A percentile compares a stretch with the other conserved stretches of the same genome.
Conservation (phyloP, 768 basidiomycete genomes). For the Russula griseocarnosa region DNA sequence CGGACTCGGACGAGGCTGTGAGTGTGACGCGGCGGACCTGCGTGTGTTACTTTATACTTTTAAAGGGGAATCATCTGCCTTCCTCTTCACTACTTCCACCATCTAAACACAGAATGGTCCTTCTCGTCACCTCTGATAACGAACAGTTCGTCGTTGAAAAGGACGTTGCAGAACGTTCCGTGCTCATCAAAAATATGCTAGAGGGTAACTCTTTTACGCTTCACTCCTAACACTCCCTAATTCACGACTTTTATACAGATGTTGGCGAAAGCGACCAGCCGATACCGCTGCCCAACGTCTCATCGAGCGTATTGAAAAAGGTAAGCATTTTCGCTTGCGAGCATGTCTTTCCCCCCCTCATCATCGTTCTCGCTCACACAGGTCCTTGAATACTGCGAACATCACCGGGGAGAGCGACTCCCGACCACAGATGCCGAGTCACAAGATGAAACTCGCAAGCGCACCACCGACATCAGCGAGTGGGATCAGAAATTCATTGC, state of each 20-base stretch:
- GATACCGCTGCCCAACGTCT: slow-evolving; percentile 92
- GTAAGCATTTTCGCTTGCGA: slow-evolving; percentile 38
- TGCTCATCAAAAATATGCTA: slow-evolving; percentile 99
- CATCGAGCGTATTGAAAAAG: slow-evolving; percentile 90
- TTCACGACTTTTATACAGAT: slow-evolving; percentile 46
- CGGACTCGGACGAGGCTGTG: too few species aligned
- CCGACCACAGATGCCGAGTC: slow-evolving; percentile 77
- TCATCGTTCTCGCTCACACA: slow-evolving; percentile 35
- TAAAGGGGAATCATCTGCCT: background rate
- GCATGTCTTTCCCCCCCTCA: background rate
- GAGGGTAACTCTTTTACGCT: slow-evolving; percentile 56
- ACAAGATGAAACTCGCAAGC: slow-evolving; percentile 92
- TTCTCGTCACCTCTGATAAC: slow-evolving; percentile 91
- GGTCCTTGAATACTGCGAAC: slow-evolving; percentile 99
- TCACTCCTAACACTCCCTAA: slow-evolving; percentile 13
- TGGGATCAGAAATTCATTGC: slow-evolving; percentile 99
- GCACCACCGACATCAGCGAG: slow-evolving; percentile 97
- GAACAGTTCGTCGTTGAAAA: slow-evolving; percentile 92
- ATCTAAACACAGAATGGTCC: slow-evolving; percentile 55
- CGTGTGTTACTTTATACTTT: background rate
- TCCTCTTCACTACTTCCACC: background rate
- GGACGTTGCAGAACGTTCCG: slow-evolving; percentile 91
- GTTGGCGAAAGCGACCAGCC: slow-evolving; percentile 92
- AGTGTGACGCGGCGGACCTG: background rate
- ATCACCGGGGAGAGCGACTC: slow-evolving; percentile 96